Evolutionary conservation across 148 eudicot species (phyloP), one percentile per base, ranked within the genome.

Genomic region (Camellia japonica): DNA sequence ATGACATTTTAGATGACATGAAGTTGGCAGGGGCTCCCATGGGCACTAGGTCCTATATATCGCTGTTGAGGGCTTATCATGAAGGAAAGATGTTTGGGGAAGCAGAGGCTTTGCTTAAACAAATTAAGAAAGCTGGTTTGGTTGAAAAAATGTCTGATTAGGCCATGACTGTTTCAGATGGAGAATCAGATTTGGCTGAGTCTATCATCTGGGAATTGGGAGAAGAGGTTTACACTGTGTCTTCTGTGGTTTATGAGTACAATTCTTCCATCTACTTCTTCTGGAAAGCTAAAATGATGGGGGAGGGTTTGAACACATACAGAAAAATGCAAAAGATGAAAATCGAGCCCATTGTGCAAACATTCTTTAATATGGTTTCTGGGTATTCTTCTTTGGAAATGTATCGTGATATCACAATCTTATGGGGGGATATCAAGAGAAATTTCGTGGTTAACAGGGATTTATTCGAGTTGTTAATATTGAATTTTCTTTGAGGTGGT

Each of bases 391-490:
- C 98, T 67, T 44, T 92, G 74, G 88, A 81, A 75, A 89, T 90
- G 90, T 92, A 91, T 75, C 93, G 99, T 51, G 91, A 92, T 81
- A 88, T 90, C 81, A 93, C 98, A 0, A 82, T 90, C 80, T 68
- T 92, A 76, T 96, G 99, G 99, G 97, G 98, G 64, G 97, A 96
- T 75, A 89, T 96, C 6, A 91, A 92, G 88, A 89, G 91, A 86
- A 83, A 84, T 79, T 78, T 81, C 42, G 75, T 87, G 67, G 84
- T 70, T 59, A 75, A 86, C 73, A 86, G 90, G 74, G 99, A 93
- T 78, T 78, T 96, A 85, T 96, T 84, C 20, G 98, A 96, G 87
- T 83, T 86, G 30, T 64, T 96, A 83, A 69, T 91, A 47, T 41
- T 89, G 44, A 92, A 73, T 87, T 96, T 96, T 86, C 81, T 96